Evolutionary conservation across 129 eudicot genomes (phyloP).

Genomic region (Daucus carota): DH1_v3.0 NC_030384.2:44020001-44020500

Average conservation of each 20-base stretch:
- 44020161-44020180: no score
- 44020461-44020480: background rate
- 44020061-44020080: constrained; percentile 50
- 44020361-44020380: background rate
- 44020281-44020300: background rate
- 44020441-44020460: constrained; percentile 11
- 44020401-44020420: background rate
- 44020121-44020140: no score
- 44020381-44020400: background rate
- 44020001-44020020: no score
- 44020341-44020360: no score
- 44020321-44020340: background rate
- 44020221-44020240: background rate
- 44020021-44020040: no score
- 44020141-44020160: no score
- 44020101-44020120: constrained; percentile 41
- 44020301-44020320: background rate
- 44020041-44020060: constrained; percentile 22
- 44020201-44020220: no score
- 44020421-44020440: background rate
- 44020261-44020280: background rate
- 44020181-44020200: background rate
- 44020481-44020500: constrained; percentile 6
- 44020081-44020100: constrained; percentile 69
- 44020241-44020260: background rate